phyloP scores from a whole-genome alignment of 805 yeast species.

The Vanderwaltozyma yarrowii region DNA sequence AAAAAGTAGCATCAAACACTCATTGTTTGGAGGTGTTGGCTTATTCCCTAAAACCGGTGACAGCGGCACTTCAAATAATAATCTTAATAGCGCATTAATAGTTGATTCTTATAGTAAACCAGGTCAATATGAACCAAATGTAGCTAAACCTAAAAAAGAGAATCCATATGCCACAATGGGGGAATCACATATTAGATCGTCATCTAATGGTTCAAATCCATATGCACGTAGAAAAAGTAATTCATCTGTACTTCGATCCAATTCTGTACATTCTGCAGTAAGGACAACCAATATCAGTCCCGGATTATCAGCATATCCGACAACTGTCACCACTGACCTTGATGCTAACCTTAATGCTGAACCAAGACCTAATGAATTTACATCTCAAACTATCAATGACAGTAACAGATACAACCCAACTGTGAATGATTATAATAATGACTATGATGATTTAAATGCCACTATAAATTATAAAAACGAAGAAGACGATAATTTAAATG shows the following conservation, averaged over 20 bases:
- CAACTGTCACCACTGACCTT: conserved; percentile 4
- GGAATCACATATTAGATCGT: neutral
- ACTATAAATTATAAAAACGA: neutral
- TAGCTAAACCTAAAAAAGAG: no score
- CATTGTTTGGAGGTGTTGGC: no score
- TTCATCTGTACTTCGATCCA: neutral
- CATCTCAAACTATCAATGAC: no score
- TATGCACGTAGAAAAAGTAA: conserved; percentile 2
- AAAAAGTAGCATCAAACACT: no score
- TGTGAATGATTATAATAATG: no score
- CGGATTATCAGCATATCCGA: neutral
- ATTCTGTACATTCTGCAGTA: no score
- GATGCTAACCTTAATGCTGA: conserved; percentile 5
- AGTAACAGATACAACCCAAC: no score
- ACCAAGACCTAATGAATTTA: conserved; percentile 19
- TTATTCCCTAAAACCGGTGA: neutral
- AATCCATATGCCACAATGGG: no score
- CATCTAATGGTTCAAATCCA: conserved; percentile 1
- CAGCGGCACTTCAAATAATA: neutral
- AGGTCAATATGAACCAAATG: no score
- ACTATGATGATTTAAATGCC: neutral
- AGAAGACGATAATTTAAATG: no score
- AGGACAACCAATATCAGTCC: neutral
- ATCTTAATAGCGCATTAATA: no score
- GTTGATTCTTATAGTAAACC: no score